Conservation (phyloP, 2,329 filamentous ascomycete species). For the Sphaerulina musiva region DNA sequence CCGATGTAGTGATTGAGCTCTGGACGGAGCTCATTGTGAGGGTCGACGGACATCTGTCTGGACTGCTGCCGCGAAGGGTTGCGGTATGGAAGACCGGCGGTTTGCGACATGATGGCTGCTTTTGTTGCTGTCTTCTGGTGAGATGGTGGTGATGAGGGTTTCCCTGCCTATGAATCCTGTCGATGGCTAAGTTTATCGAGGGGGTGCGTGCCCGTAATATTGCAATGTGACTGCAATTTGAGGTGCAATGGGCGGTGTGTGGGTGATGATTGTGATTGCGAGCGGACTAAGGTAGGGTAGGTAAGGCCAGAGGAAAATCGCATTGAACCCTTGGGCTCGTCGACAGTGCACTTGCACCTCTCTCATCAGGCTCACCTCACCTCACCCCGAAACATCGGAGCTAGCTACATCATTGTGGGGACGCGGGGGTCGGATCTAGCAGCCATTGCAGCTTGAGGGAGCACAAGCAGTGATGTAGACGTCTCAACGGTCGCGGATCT, state of each 20-base stretch:
- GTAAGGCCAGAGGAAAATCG: neutral
- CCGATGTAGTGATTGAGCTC: conserved; percentile 64
- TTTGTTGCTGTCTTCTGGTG: neutral
- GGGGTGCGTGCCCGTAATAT: neutral
- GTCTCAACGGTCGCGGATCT: too few relatives aligned
- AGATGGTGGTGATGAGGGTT: neutral
- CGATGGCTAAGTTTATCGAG: neutral
- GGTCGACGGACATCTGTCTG: conserved; percentile 45
- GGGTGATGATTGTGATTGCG: neutral
- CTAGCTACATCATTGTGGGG: conserved; percentile 14
- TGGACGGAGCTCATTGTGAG: conserved; percentile 52
- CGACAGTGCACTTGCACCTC: neutral
- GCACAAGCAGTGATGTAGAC: neutral
- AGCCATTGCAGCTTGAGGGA: neutral
- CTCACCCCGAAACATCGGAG: neutral
- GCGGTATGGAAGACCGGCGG: conserved; percentile 29
- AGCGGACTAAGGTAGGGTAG: neutral
- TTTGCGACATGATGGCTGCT: conserved; percentile 7
- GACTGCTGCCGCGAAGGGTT: conserved; percentile 36
- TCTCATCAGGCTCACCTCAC: neutral
- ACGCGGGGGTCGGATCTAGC: neutral
- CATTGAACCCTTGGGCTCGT: neutral
- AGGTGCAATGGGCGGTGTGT: neutral
- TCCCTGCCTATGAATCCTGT: neutral
- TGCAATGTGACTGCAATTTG: neutral